A percentile compares a stretch with the other conserved stretches of the same genome.
These are phyloP conservation scores for Hordeum pubiflorum DNA, from an alignment of 202 grass and related monocot species.

Conservation along the genomic window DNA sequence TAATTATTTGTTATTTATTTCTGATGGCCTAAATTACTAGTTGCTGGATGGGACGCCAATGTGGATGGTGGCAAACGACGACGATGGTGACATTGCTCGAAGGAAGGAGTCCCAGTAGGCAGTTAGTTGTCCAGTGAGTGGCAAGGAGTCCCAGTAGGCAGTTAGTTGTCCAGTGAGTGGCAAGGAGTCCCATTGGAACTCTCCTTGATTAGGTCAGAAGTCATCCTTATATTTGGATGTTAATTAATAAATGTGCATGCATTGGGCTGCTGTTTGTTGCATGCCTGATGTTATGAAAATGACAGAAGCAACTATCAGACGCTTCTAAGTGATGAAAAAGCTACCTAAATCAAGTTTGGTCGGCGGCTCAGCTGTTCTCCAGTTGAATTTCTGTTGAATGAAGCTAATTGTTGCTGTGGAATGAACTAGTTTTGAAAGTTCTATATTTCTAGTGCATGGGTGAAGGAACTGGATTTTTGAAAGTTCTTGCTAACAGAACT, in stretches of 20 bases:
- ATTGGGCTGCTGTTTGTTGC: too few species aligned
- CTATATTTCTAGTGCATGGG: too few species aligned
- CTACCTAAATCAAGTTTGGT: neutral
- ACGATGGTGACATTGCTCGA: neutral
- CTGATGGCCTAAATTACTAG: constrained; percentile 6
- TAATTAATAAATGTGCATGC: constrained; percentile 18
- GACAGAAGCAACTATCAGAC: neutral
- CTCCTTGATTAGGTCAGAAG: constrained; percentile 33
- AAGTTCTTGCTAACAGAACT: too few species aligned
- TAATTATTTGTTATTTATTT: neutral
- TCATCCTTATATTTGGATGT: constrained; percentile 9
- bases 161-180: neutral
- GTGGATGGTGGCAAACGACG: neutral
- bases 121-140: neutral
- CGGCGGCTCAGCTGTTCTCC: neutral
- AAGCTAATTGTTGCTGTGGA: neutral
- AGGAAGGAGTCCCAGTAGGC: neutral
- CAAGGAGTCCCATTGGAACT: neutral
- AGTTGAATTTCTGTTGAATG: neutral
- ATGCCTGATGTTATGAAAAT: neutral
- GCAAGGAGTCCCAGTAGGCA: neutral
- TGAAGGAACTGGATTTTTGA: too few species aligned
- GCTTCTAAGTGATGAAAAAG: neutral
- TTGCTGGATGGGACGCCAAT: constrained; percentile 14
- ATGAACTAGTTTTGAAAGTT: too few species aligned